Evolutionary conservation across 441 rosid species (phyloP).

Genomic region (Arabidopsis hybrid): DNA sequence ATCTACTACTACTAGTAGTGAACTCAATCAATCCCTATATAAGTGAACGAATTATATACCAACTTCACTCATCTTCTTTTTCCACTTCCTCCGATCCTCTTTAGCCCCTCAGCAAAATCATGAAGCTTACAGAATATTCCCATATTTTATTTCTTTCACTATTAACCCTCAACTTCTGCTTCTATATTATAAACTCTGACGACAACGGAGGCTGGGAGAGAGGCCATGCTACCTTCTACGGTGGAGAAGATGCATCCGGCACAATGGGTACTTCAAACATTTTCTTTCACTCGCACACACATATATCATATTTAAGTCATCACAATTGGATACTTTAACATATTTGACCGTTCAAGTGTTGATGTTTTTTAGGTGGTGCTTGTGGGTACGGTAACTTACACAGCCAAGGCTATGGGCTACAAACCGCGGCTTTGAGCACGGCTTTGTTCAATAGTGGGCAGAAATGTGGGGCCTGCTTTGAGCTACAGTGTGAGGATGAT

Average conservation of each 20-base stretch:
- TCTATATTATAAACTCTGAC: slow-evolving; percentile 26
- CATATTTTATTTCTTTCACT: slow-evolving; percentile 29
- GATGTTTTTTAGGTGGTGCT: slow-evolving; percentile 65
- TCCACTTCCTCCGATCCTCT: too few relatives aligned
- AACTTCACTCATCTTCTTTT: slow-evolving; percentile 12
- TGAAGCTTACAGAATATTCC: slow-evolving; percentile 37
- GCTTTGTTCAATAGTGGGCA: slow-evolving; percentile 66
- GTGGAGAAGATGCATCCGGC: slow-evolving; percentile 46
- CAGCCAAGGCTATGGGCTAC: slow-evolving; percentile 70
- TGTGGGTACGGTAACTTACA: slow-evolving; percentile 76
- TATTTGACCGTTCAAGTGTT: neutral
- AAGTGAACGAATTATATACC: slow-evolving; percentile 14
- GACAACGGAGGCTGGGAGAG: slow-evolving; percentile 40
- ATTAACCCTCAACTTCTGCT: slow-evolving; percentile 30
- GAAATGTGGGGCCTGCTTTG: slow-evolving; percentile 71
- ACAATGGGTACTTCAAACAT: slow-evolving; percentile 41
- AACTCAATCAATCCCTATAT: neutral
- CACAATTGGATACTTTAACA: neutral
- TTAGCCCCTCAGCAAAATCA: slow-evolving; percentile 18
- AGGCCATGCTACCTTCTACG: slow-evolving; percentile 48
- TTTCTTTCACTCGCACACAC: neutral
- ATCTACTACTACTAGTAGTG: neutral
- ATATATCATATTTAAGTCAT: neutral
- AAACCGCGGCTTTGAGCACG: slow-evolving; percentile 74
- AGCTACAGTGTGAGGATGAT: slow-evolving; percentile 60